Base-by-base conservation (phyloP, 768 basidiomycete genomes). In the Tulasnella calospora region DNA sequence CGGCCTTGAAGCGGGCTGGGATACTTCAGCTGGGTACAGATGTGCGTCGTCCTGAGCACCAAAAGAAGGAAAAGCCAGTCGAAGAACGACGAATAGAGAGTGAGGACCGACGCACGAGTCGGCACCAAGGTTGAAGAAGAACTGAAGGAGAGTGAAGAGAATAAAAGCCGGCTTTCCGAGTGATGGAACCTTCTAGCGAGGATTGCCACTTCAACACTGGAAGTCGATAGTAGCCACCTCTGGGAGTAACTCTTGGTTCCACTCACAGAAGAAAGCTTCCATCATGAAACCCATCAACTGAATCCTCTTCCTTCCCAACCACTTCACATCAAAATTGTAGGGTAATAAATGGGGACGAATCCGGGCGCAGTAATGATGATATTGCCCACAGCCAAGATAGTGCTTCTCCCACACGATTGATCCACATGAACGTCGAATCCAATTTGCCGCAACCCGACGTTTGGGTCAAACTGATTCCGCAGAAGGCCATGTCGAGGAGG, bases 71-170 rank as follows among this genome's bases (percentile, higher is more conserved):
- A 35, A 36, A 30, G 19, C 9, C n/a, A 40, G 73, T 74, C 73
- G 47, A 35, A n/a, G n/a, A 10, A 13, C 9, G 13, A 84, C n/a
- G n/a, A n/a, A n/a, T n/a, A n/a, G n/a, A n/a, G n/a, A n/a, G n/a
- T n/a, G n/a, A n/a, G n/a, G n/a, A n/a, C n/a, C n/a, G n/a, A n/a
- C 89, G 80, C 82, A 90, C 87, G 89, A 85, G 82, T 92, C 93
- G 3, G 91, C 90, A 27, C 92, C 92, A 81, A 92, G 93, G 85
- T 93, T 93, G 87, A 93, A 93, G 87, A 93, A 92, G 86, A 92
- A 92, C 83, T 93, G 92, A 81, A 80, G 85, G 81, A 94, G 84
- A 0, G 92, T 87, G 82, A 94, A 94, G 85, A 87, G 88, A 79
- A 94, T 88, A 85, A 94, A 93, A 3, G 88, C 85, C 0, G 86